A percentile compares a stretch with the other conserved stretches of the same genome.
Evolutionary conservation across 805 yeast genomes (phyloP).

Genomic region (Teunomyces pallodes): DNA sequence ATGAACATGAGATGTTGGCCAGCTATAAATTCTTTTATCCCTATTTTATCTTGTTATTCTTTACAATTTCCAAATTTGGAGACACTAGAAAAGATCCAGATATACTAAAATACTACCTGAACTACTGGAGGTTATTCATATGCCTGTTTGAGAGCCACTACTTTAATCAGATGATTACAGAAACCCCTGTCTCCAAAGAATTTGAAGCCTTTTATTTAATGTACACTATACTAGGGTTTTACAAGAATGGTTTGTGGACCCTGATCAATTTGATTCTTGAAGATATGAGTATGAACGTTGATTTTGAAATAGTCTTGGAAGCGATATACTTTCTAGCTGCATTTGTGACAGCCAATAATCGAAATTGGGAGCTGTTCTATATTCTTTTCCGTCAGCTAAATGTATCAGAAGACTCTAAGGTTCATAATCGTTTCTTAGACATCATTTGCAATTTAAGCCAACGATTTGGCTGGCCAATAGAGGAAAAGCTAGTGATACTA

Average conservation of each 20-base stretch:
- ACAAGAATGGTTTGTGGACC: constrained; percentile 24
- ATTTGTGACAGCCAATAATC: constrained; percentile 9
- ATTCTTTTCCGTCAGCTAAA: constrained; percentile 16
- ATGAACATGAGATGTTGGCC: constrained; percentile 1
- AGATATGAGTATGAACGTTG: constrained; percentile 8
- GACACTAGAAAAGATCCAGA: background rate
- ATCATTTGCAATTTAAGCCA: constrained; percentile 23
- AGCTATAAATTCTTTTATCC: constrained; percentile 12
- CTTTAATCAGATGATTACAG: constrained; percentile 7
- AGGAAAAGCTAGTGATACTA: constrained; percentile 30
- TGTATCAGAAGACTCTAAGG: constrained; percentile 12
- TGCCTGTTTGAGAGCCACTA: constrained; percentile 12
- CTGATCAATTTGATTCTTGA: constrained; percentile 20
- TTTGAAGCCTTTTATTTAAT: constrained; percentile 22
- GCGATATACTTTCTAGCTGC: constrained; percentile 15
- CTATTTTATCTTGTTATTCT: constrained; percentile 13
- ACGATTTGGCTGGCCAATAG: constrained; percentile 28
- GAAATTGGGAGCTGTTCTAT: constrained; percentile 27
- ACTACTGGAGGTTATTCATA: constrained; percentile 10
- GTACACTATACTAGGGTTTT: constrained; percentile 12
- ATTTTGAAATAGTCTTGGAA: constrained; percentile 14
- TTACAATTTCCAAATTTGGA: background rate
- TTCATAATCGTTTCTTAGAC: constrained; percentile 27
- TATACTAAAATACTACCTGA: background rate
- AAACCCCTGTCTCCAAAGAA: constrained; percentile 1